A percentile compares a stretch with the other conserved stretches of the same genome.
Evolutionary conservation across 495 filamentous ascomycete genomes (phyloP).

Genomic region (Penicillium chermesinum): DNA sequence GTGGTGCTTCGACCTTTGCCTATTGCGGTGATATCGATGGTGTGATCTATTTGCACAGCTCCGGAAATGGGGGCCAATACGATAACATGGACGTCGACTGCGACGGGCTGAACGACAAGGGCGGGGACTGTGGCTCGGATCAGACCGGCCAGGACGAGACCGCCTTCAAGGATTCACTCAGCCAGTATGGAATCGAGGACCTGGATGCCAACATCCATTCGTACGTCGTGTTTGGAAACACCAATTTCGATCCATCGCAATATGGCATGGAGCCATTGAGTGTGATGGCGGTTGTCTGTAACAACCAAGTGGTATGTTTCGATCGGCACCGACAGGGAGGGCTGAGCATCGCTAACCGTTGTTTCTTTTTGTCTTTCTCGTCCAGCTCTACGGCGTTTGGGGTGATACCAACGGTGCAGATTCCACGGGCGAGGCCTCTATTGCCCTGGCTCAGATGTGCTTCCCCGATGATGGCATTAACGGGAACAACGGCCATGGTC

Average conservation of each 20-base stretch:
- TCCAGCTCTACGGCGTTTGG: slow-evolving; percentile 60
- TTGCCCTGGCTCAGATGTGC: slow-evolving; percentile 55
- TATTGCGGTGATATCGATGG: slow-evolving; percentile 29
- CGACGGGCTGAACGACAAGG: slow-evolving; percentile 49
- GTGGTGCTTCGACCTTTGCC: slow-evolving; percentile 6
- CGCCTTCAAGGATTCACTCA: slow-evolving; percentile 47
- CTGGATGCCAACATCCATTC: slow-evolving; percentile 58
- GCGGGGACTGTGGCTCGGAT: slow-evolving; percentile 48
- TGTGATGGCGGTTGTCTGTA: slow-evolving; percentile 60
- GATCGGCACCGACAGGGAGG: no score
- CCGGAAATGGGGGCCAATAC: slow-evolving; percentile 17
- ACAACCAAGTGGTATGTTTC: slow-evolving; percentile 45
- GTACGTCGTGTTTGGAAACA: slow-evolving; percentile 64
- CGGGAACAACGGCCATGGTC: slow-evolving; percentile 47
- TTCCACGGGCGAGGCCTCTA: slow-evolving; percentile 52
- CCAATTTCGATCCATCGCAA: slow-evolving; percentile 47
- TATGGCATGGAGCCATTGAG: slow-evolving; percentile 55
- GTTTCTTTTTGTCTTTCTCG: not conserved
- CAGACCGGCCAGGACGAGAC: slow-evolving; percentile 49
- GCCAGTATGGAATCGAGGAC: slow-evolving; percentile 44
- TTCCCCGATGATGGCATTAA: slow-evolving; percentile 39
- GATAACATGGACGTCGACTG: slow-evolving; percentile 63
- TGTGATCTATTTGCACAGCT: slow-evolving; percentile 28
- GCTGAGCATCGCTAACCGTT: no score
- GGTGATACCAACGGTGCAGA: slow-evolving; percentile 57